Conservation (phyloP, 2,329 filamentous ascomycete species). For the Colletotrichum sansevieriae region DNA sequence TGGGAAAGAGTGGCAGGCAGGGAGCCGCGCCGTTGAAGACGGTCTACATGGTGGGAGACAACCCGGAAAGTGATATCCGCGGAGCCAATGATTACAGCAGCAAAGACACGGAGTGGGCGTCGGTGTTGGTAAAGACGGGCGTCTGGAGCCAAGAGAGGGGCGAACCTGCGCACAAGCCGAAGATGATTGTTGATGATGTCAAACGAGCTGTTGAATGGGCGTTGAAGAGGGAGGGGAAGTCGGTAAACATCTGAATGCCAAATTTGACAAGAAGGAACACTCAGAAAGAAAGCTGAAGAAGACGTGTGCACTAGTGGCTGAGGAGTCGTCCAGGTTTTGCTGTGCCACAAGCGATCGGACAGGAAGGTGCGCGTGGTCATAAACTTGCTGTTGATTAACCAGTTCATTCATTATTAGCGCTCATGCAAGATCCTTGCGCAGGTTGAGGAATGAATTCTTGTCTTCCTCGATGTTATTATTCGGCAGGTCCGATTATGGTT, state of each 20-base stretch:
- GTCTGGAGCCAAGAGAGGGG: slow-evolving; percentile 70
- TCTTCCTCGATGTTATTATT: background rate
- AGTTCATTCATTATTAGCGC: background rate
- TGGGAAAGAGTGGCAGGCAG: slow-evolving; percentile 46
- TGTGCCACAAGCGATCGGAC: slow-evolving; percentile 17
- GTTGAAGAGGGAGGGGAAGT: slow-evolving; percentile 65
- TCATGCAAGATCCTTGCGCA: no score
- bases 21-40: slow-evolving; percentile 66
- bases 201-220: slow-evolving; percentile 83
- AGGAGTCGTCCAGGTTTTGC: background rate
- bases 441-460: background rate
- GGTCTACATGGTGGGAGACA: slow-evolving; percentile 96
- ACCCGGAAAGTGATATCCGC: slow-evolving; percentile 89
- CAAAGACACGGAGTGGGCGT: slow-evolving; percentile 79
- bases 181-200: slow-evolving; percentile 79
- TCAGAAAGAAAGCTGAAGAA: no score
- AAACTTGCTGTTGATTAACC: background rate
- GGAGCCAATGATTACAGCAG: slow-evolving; percentile 85
- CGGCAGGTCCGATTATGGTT: background rate
- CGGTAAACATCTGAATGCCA: slow-evolving; percentile 12
- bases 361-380: background rate
- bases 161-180: slow-evolving; percentile 71
- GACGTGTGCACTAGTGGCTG: slow-evolving; percentile 7
- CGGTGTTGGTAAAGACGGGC: slow-evolving; percentile 83
- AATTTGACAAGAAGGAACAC: background rate